Evolutionary conservation across 768 basidiomycete species (phyloP), one percentile per base, ranked within the genome.

Genomic region (Xanthoconium purpureum): DNA sequence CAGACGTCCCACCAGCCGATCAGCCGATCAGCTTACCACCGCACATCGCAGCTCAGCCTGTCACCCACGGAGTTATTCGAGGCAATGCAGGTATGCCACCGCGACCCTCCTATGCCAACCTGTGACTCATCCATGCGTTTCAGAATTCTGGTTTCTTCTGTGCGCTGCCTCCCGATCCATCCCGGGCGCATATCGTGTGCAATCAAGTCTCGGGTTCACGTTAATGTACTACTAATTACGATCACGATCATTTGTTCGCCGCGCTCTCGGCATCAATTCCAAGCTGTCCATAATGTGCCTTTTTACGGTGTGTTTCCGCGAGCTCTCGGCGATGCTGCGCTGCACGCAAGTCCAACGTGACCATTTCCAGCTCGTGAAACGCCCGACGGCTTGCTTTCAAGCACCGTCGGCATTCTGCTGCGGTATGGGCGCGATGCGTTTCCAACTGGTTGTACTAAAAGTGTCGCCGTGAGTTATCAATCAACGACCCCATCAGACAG

Each of bases 101-200:
- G 30, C 57, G 39, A 29, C 46, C 20, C 37, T 39, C 32, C 37
- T 24, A 29, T 47, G 12, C 36, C 57, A 47, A 3, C 52, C 32
- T 37, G 38, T 52, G 56, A 52, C 58, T 55, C 55, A 56, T 48
- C 53, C 14, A 29, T 49, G 54, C 3, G 35, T 60, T 58, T 56
- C 64, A 89, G 87, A 77, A 79, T 13, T 74, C 80, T 50, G 86
- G 84, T 14, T 88, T 89, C 70, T 89, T 81, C 69, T 89, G 85
- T 66, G 79, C 83, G 3, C 68, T 87, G 45, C 85, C 87, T 14
- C 82, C 82, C 65, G 83, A 90, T 65, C 88, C 85, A 8, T 67
- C 73, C 52, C 78, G 76, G 68, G 86, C 84, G 24, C 74, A 89
- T 60, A 86, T 89, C 74, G 81, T 85, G 61, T 89, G 87, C 71